Conservation (phyloP, 345 rosid genomes). For the Eucalyptus camaldulensis region DNA sequence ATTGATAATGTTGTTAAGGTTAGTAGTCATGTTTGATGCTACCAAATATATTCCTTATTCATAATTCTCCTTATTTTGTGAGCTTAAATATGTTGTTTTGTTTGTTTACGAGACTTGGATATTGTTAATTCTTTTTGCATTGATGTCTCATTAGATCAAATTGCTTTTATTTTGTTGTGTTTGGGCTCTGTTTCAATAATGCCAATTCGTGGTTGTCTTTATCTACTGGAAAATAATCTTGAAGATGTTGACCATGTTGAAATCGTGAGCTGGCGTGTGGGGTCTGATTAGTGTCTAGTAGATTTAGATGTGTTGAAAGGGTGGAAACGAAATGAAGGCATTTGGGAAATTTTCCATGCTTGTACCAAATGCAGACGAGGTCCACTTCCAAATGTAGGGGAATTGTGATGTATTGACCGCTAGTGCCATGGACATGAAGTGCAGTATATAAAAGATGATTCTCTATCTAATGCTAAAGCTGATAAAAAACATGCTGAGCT, state of each 20-base stretch:
- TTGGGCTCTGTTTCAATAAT: not conserved
- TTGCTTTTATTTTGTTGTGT: not conserved
- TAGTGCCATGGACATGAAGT: not conserved
- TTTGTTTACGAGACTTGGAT: not conserved
- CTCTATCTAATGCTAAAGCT: not conserved
- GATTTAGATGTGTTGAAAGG: not conserved
- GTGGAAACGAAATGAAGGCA: not conserved
- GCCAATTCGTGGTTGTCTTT: not conserved
- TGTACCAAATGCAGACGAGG: not conserved
- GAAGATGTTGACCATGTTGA: not conserved
- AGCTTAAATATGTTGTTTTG: not conserved
- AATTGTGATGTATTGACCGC: not conserved
- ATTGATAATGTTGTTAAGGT: constrained; percentile 79
- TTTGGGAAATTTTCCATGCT: not conserved
- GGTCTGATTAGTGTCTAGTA: not conserved
- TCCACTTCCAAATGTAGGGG: not conserved
- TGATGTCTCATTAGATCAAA: not conserved
- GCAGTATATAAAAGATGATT: not conserved
- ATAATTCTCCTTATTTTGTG: not conserved
- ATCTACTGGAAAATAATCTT: not conserved
- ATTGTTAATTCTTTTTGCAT: not conserved
- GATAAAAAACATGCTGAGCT: not conserved
- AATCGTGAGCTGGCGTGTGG: not conserved
- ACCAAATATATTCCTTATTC: not conserved
- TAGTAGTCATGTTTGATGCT: not conserved